Percentiles rank a stretch among this genome's conserved stretches.
phyloP scores from a whole-genome alignment of 1,284 basidiomycete genomes.

The Sanguinoderma infundibulare region DNA sequence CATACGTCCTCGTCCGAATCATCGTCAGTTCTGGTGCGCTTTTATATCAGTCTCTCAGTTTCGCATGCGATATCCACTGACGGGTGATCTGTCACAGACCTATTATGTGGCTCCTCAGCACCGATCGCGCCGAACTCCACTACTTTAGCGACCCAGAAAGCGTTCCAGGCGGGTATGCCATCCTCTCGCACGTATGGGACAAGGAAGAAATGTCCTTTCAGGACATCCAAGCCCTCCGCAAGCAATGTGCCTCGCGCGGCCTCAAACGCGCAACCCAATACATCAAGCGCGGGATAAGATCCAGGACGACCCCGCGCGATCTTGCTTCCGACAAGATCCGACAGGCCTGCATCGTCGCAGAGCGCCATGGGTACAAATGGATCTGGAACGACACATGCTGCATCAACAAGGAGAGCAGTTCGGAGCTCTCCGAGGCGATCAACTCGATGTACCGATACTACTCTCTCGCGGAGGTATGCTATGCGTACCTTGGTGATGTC shows the following conservation, averaged over 20 bases:
- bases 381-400: conserved; percentile 22
- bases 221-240: not conserved
- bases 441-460: conserved; percentile 23
- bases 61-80: not conserved
- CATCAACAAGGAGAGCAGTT: conserved; percentile 22
- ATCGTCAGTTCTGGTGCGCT: not conserved
- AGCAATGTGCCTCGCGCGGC: not conserved
- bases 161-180: not conserved
- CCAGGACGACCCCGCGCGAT: conserved; percentile 1
- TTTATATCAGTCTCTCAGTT: not conserved
- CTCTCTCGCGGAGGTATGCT: conserved; percentile 15
- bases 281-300: not conserved
- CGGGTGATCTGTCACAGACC: not conserved
- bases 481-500: conserved; percentile 17
- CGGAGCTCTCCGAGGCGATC: conserved; percentile 20
- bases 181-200: conserved; percentile 3
- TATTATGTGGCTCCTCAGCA: not conserved
- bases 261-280: not conserved
- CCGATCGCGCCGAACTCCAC: not conserved
- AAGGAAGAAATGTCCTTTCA: not conserved
- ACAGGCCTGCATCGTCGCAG: not conserved
- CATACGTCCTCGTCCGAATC: not conserved
- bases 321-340: not conserved
- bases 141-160: not conserved
- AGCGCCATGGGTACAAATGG: conserved; percentile 7